Evolutionary conservation across 192 early-diverging fungal genomes (phyloP), one percentile per base, ranked within the genome.

Genomic region (Chytriomyces confervae): DNA sequence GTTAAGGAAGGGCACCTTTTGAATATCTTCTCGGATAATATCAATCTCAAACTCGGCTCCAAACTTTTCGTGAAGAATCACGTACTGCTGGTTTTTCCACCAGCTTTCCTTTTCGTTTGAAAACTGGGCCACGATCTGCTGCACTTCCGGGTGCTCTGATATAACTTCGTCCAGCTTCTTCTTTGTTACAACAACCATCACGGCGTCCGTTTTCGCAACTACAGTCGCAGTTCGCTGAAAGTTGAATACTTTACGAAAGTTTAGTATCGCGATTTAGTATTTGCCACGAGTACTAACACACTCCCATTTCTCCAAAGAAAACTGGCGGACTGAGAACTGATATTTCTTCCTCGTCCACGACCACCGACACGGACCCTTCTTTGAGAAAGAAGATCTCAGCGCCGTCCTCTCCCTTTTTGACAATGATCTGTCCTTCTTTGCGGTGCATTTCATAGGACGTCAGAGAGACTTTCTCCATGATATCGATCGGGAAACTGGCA

Each of bases 1-100:
- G 53, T 16, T 24, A 50, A 70, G 50, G 5, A 61, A 62, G 9
- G 36, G 7, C 53, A 85, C 83, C 79, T 85, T 85, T 27, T 47
- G 50, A 46, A 86, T 36, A 61, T 83, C 84, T 66, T 78, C 43
- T 36, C 81, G 51, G 5, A 76, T 84, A 68, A 86, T 74, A 61
- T 84, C 80, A 29, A 66, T 47, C 20, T 79, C 60, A 76, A 86
- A 86, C 75, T 86, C 85, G 49, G 86, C 80, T 61, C 85, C 85
- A 79, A 86, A 86, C 36, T 80, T 62, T 36, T 72, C 75, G 13
- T 47, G 49, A n/a, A 71, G 57, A 13, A 61, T 51, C 6, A 65
- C 44, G 53, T 61, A 75, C 67, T 70, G 36, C 62, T 80, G 79
- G 11, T 71, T 61, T 60, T 78, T 78, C 81, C 77, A 81, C 79